These are phyloP conservation scores for Cladosporium phlei DNA, from an alignment of 2,329 filamentous ascomycete genomes.

Conservation along the genomic window DNA sequence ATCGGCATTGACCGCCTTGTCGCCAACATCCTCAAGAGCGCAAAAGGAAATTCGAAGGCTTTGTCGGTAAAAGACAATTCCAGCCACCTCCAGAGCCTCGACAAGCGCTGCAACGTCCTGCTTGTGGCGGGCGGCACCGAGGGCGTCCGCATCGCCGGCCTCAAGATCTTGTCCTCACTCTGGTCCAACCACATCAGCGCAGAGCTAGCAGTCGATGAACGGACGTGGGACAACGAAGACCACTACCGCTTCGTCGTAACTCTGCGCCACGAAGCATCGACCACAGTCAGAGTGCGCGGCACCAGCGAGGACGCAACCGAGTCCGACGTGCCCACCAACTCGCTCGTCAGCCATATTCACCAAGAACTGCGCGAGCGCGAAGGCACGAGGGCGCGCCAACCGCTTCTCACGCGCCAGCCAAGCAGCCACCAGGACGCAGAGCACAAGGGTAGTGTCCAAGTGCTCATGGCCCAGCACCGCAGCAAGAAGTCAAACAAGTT, in stretches of 20 bases:
- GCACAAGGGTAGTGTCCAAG: constrained; percentile 64
- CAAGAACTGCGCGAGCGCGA: constrained; percentile 77
- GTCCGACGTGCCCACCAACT: constrained; percentile 66
- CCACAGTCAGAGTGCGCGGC: constrained; percentile 56
- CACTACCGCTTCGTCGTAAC: constrained; percentile 77
- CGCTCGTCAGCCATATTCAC: constrained; percentile 75
- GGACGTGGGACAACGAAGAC: constrained; percentile 15
- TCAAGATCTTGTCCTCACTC: constrained; percentile 71
- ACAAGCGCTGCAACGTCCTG: constrained; percentile 67
- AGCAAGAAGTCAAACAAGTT: constrained; percentile 89
- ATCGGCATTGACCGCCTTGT: constrained; percentile 81
- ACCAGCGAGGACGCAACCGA: constrained; percentile 45
- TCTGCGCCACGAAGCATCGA: constrained; percentile 68
- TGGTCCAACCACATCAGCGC: constrained; percentile 83
- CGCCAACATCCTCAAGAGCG: constrained; percentile 49
- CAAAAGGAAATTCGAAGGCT: constrained; percentile 17
- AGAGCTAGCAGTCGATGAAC: constrained; percentile 70
- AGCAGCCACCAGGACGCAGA: constrained; percentile 42
- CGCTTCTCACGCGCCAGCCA: constrained; percentile 31
- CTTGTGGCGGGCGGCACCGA: constrained; percentile 80
- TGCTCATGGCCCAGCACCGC: constrained; percentile 75
- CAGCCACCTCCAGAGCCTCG: constrained; percentile 11
- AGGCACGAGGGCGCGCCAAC: constrained; percentile 37
- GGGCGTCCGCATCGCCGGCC: constrained; percentile 67
- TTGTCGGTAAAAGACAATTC: constrained; percentile 19